Base-by-base conservation (phyloP, 2,329 filamentous ascomycete species). In the Colletotrichum sp. region DNA sequence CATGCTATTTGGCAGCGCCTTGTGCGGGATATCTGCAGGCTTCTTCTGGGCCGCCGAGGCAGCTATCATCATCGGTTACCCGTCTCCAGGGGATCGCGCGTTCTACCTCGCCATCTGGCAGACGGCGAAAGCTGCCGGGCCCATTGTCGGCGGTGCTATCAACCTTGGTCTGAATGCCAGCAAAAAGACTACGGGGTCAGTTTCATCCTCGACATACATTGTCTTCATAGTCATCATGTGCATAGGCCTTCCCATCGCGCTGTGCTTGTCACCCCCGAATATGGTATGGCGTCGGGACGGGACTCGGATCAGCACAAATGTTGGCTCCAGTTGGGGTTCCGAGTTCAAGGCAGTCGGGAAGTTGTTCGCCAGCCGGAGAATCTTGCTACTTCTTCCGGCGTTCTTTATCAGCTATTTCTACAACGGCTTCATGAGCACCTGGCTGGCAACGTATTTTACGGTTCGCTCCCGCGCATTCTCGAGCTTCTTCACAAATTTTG, bases 191-290 rank as follows among this genome's bases (percentile, higher is more conserved):
- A 89, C 89, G 1, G 93, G 92, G 0, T 89, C 91, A 60, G 91
- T 94, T 0, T 92, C 91, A 0, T 94, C 93, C 77, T 89, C 88
- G 0, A 92, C 94, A 0, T 94, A 92, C 78, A 83, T 93, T 10
- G 84, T 93, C 9, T 95, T 95, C 79, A 93, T 95, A 71, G 91
- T 90, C 0, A 83, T 95, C 0, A 93, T 95, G 79, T 90, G 90
- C 1, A 74, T 89, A 0, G 92, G 91, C 0, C 92, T 92, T 0
- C 87, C 94, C 36, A 89, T 90, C 0, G 92, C 88, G 0, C 80
- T 93, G 2, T 83, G 94, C 0, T 81, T 95, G 9, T 93, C 89
- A 24, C 83, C 82, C 0, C 93, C 93, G 0, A 83, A 83, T 0
- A 85, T 90, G 48, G 93, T 94, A 0, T 87, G 94, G 81, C 87